Evolutionary conservation across 108 stramenopile species (phyloP).

Genomic region (Skeletonema potamos): DNA sequence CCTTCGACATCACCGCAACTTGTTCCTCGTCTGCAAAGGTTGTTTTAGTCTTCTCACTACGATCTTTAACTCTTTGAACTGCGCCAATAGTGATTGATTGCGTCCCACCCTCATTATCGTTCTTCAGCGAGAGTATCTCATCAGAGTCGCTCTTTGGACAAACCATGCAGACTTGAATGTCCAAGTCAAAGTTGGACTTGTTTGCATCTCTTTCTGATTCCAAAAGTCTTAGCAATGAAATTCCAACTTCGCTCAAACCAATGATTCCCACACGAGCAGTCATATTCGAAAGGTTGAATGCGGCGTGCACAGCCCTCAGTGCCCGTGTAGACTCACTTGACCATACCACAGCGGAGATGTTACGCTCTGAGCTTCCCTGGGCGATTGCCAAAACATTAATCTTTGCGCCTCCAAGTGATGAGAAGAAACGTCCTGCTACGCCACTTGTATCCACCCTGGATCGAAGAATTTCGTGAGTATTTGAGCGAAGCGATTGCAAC

Average conservation of each 20-base stretch:
- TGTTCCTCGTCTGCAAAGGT: conserved; percentile 1
- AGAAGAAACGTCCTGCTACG: conserved; percentile 84
- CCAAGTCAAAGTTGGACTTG: conserved; percentile 61
- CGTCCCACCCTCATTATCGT: conserved; percentile 35
- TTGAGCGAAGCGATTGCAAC: background rate
- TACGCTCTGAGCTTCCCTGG: conserved; percentile 80
- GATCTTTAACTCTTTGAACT: conserved; percentile 7
- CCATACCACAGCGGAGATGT: conserved; percentile 83
- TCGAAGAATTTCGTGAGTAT: background rate
- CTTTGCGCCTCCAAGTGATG: conserved; percentile 79
- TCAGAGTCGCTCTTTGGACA: conserved; percentile 30
- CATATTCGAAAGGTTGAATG: conserved; percentile 74
- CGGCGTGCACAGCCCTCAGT: conserved; percentile 84
- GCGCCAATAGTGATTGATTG: conserved; percentile 55
- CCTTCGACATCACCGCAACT: conserved; percentile 1
- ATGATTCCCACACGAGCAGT: conserved; percentile 68
- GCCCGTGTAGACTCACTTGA: conserved; percentile 69
- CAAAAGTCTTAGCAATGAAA: conserved; percentile 60
- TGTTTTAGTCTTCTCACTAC: background rate
- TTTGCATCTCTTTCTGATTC: conserved; percentile 56
- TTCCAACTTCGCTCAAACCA: conserved; percentile 69
- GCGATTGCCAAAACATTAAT: conserved; percentile 88
- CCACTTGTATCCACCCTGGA: conserved; percentile 52
- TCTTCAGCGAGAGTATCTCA: conserved; percentile 28
- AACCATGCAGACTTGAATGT: conserved; percentile 68